These are phyloP conservation scores for Clitopilus hobsonii DNA, from an alignment of 768 basidiomycete species.

Conservation along the genomic window DNA sequence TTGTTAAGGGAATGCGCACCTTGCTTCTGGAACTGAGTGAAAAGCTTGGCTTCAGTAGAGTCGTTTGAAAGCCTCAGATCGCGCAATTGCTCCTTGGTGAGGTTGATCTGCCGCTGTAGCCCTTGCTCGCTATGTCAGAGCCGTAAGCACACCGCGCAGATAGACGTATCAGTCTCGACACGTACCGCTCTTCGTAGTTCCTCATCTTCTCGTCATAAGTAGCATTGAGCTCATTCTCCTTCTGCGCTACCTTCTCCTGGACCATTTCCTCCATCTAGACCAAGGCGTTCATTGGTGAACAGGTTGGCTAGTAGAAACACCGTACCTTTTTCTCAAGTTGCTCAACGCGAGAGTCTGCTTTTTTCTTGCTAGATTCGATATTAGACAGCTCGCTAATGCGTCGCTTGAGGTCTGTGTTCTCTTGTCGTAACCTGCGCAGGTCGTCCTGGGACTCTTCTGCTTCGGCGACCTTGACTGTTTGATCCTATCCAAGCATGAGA, in stretches of 20 bases:
- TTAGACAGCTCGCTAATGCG: slow-evolving; percentile 58
- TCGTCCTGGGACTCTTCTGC: slow-evolving; percentile 73
- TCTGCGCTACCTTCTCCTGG: slow-evolving; percentile 81
- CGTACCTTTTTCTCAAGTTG: slow-evolving; percentile 79
- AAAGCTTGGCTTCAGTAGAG: slow-evolving; percentile 84
- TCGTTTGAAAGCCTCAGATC: slow-evolving; percentile 91
- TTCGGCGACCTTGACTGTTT: slow-evolving; percentile 87
- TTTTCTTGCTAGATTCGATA: slow-evolving; percentile 71
- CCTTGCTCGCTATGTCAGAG: slow-evolving; percentile 73
- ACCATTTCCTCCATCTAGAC: slow-evolving; percentile 91
- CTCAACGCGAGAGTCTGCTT: slow-evolving; percentile 67
- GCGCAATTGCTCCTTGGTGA: slow-evolving; percentile 83
- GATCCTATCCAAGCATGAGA: slow-evolving; percentile 53
- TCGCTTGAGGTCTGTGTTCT: slow-evolving; percentile 77
- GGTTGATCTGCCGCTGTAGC: slow-evolving; percentile 84
- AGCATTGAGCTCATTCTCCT: slow-evolving; percentile 95
- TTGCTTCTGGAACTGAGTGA: slow-evolving; percentile 89
- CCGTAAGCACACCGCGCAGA: background rate
- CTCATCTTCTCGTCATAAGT: slow-evolving; percentile 94
- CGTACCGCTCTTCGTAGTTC: slow-evolving; percentile 93
- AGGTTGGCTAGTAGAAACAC: background rate
- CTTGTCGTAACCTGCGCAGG: slow-evolving; percentile 66
- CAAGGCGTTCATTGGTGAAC: slow-evolving; percentile 5
- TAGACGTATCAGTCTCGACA: slow-evolving; percentile 1
- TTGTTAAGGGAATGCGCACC: slow-evolving; percentile 36